Evolutionary conservation across 2,329 filamentous ascomycete species (phyloP).

Genomic region (Berkeleyomyces basicola): DNA sequence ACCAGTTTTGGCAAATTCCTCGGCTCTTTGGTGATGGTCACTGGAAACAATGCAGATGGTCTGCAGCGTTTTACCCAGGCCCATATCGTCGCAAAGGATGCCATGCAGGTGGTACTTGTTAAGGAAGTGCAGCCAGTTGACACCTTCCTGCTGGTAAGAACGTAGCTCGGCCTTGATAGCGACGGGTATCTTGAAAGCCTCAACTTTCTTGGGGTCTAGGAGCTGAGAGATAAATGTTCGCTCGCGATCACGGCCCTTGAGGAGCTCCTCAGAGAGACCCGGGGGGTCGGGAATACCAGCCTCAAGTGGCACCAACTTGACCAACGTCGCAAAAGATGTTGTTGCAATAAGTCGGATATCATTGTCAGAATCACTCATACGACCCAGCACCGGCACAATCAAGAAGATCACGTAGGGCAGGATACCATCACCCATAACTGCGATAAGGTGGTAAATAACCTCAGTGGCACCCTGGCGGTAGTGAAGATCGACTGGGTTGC

Average conservation of each 20-base stretch:
- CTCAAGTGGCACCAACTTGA: conserved; percentile 92
- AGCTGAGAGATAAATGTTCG: conserved; percentile 94
- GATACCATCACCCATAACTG: conserved; percentile 94
- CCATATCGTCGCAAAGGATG: conserved; percentile 98
- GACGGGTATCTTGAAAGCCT: conserved; percentile 82
- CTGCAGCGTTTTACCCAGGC: conserved; percentile 90
- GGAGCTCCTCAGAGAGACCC: conserved; percentile 71
- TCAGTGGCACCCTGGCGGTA: conserved; percentile 89
- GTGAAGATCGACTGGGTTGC: conserved; percentile 73
- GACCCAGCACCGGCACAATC: conserved; percentile 86
- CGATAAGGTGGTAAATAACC: conserved; percentile 89
- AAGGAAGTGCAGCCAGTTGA: conserved; percentile 96
- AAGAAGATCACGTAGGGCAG: conserved; percentile 97
- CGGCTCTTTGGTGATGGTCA: conserved; percentile 83
- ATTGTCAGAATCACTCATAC: conserved; percentile 97
- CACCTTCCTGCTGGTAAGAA: conserved; percentile 94
- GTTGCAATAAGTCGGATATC: conserved; percentile 89
- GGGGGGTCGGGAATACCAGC: conserved; percentile 94
- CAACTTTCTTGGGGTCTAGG: conserved; percentile 90
- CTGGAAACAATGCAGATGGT: conserved; percentile 96
- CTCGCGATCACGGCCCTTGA: conserved; percentile 83
- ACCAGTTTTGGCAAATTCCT: conserved; percentile 73
- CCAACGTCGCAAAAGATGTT: conserved; percentile 89
- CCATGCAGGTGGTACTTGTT: conserved; percentile 97
- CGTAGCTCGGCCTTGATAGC: conserved; percentile 93